Evolutionary conservation across 768 basidiomycete species (phyloP).

Genomic region (Tulasnella sp.): DNA sequence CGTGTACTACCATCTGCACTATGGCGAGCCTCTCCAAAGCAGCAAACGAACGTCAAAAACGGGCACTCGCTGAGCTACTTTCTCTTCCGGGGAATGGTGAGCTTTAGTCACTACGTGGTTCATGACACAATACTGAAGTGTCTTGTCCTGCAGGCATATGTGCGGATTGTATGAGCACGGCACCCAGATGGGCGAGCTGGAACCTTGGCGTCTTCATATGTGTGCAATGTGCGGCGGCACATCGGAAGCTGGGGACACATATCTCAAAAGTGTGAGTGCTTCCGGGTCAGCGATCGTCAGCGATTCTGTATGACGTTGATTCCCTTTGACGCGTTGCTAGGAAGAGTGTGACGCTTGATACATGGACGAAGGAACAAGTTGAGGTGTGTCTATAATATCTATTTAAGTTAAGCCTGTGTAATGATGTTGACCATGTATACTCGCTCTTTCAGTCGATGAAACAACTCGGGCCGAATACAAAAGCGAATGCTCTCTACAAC

Average conservation of each 20-base stretch:
- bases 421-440: slow-evolving; percentile 17
- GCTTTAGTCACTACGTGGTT: slow-evolving; percentile 20
- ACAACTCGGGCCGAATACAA: slow-evolving; percentile 58
- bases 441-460: slow-evolving; percentile 52
- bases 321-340: slow-evolving; percentile 31
- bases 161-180: slow-evolving; percentile 82
- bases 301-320: not conserved
- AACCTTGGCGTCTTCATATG: slow-evolving; percentile 87
- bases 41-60: slow-evolving; percentile 49
- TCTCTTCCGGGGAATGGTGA: slow-evolving; percentile 71
- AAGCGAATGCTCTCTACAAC: slow-evolving; percentile 70
- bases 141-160: slow-evolving; percentile 52
- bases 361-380: slow-evolving; percentile 81
- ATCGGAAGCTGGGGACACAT: slow-evolving; percentile 91
- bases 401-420: too few relatives aligned
- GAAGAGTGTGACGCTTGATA: slow-evolving; percentile 82
- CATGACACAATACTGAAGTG: not conserved
- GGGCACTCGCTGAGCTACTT: slow-evolving; percentile 56
- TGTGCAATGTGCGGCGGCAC: slow-evolving; percentile 79
- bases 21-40: slow-evolving; percentile 7
- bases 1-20: too few relatives aligned
- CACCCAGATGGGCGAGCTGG: slow-evolving; percentile 82
- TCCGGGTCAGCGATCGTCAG: not conserved
- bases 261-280: slow-evolving; percentile 78
- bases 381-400: slow-evolving; percentile 43